Evolutionary conservation across 768 basidiomycete genomes (phyloP), one percentile per base, ranked within the genome.

Genomic region (Panaeolus cyanescens): DNA sequence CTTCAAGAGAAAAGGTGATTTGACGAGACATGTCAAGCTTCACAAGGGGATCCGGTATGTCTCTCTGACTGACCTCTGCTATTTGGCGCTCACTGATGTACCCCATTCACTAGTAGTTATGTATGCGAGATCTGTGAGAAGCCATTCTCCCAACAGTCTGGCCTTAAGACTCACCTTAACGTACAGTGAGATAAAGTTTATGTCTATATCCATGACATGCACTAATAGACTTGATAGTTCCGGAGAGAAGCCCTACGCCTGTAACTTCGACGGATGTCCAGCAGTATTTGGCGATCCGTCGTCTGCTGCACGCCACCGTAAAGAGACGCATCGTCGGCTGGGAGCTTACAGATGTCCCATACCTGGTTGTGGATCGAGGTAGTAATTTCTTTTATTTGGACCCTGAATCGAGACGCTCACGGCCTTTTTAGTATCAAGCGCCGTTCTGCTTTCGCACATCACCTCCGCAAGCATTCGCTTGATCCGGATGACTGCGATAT

Each of bases 251-350:
- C 89, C 88, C 1, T 81, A 78, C 65, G 56, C 56, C 5, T 92
- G 90, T 65, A 76, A 75, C 13, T 74, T 80, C 40, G 66, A 71
- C 8, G 72, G 69, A 20, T 91, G 89, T 66, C 59, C 56, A 9
- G 76, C 81, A 31, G 71, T 75, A 13, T 91, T 91, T 64, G 84
- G 84, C 13, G 90, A 91, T 65, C 89, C 88, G 10, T 91, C 90
- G 0, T 90, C 90, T 45, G 77, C 86, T 63, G 75, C 83, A 31
- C 85, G 90, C 8, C 90, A 91, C 65, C 77, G 80, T 59, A 84
- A 81, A 67, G 88, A 90, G 71, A 82, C 77, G 2, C 89, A 91
- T 66, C 64, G 69, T 17, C 70, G 70, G 2, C 61, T 74, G 25
- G 77, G 78, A 28, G 75, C 74, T 28, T 85, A 81, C 64, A 68